Evolutionary conservation across 2,329 filamentous ascomycete genomes (phyloP).

Genomic region (Colletotrichum higginsianum): DNA sequence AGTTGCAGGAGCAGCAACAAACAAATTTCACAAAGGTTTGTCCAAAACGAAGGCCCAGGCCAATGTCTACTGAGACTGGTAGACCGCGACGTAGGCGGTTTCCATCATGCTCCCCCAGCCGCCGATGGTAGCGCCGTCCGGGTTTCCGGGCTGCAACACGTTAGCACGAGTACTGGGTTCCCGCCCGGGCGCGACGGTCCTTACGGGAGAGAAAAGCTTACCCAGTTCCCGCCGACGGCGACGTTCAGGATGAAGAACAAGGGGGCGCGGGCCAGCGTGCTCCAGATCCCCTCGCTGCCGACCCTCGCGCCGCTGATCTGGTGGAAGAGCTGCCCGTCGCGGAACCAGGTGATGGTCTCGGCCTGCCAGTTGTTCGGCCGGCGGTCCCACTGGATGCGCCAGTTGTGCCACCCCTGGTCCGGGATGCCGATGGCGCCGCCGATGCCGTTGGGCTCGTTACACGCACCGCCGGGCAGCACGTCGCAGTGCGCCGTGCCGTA

Average conservation of each 20-base stretch:
- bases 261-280: slow-evolving; percentile 57
- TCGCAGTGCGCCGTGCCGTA: slow-evolving; percentile 66
- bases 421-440: slow-evolving; percentile 55
- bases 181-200: too few species aligned
- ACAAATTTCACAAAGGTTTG: not conserved
- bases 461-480: slow-evolving; percentile 58
- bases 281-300: slow-evolving; percentile 59
- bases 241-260: slow-evolving; percentile 65
- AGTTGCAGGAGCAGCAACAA: slow-evolving; percentile 13
- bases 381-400: slow-evolving; percentile 64
- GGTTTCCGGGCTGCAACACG: slow-evolving; percentile 49
- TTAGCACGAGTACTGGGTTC: not conserved
- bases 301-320: slow-evolving; percentile 59
- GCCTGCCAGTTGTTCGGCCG: slow-evolving; percentile 58
- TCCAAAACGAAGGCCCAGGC: not conserved
- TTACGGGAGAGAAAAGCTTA: slow-evolving; percentile 44
- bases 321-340: slow-evolving; percentile 61
- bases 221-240: slow-evolving; percentile 63
- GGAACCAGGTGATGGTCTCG: slow-evolving; percentile 65
- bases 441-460: slow-evolving; percentile 63
- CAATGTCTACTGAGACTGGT: slow-evolving; percentile 45
- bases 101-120: slow-evolving; percentile 60
- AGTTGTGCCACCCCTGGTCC: slow-evolving; percentile 62
- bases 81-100: slow-evolving; percentile 57
- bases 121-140: slow-evolving; percentile 51